Percentiles rank a stretch among this genome's conserved stretches.
phyloP scores from a whole-genome alignment of 1,284 basidiomycete genomes.

The Termitomyces sp. region DNA sequence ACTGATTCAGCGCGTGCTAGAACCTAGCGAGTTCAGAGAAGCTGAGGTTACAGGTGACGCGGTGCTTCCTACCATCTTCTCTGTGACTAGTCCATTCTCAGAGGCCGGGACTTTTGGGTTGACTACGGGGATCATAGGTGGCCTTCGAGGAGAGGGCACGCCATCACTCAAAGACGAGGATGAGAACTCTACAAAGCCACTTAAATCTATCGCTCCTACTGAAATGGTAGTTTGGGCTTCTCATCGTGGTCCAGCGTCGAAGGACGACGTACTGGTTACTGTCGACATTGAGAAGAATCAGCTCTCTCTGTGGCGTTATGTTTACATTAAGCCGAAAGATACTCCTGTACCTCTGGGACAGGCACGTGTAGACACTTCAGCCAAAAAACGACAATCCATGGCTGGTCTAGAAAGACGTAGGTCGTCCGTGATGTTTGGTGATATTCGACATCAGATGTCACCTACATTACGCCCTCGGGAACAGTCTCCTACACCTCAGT shows the following conservation, averaged over 20 bases:
- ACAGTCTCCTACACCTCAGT: slow-evolving; percentile 25
- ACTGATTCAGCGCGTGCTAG: slow-evolving; percentile 72
- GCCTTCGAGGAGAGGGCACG: slow-evolving; percentile 28
- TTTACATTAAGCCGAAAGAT: slow-evolving; percentile 55
- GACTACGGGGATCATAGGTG: slow-evolving; percentile 51
- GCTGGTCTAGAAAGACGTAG: slow-evolving; percentile 27
- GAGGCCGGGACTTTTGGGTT: slow-evolving; percentile 70
- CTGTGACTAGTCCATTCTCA: slow-evolving; percentile 69
- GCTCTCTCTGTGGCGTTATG: slow-evolving; percentile 68
- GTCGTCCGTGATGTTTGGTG: slow-evolving; percentile 31
- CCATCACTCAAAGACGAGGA: slow-evolving; percentile 51
- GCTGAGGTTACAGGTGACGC: slow-evolving; percentile 56
- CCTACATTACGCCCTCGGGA: slow-evolving; percentile 31
- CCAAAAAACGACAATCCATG: slow-evolving; percentile 29
- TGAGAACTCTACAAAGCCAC: slow-evolving; percentile 43
- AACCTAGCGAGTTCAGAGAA: slow-evolving; percentile 62
- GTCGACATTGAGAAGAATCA: slow-evolving; percentile 46
- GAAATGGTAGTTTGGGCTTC: slow-evolving; percentile 64
- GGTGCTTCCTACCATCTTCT: slow-evolving; percentile 72
- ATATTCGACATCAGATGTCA: slow-evolving; percentile 33
- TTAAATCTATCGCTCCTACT: slow-evolving; percentile 49
- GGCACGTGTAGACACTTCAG: slow-evolving; percentile 12
- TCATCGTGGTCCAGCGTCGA: slow-evolving; percentile 37
- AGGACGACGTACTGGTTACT: slow-evolving; percentile 52
- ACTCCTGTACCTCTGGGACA: slow-evolving; percentile 32